Conservation (phyloP, 192 early-diverging fungal genomes). For the Dimargaris cristalligena region DNA sequence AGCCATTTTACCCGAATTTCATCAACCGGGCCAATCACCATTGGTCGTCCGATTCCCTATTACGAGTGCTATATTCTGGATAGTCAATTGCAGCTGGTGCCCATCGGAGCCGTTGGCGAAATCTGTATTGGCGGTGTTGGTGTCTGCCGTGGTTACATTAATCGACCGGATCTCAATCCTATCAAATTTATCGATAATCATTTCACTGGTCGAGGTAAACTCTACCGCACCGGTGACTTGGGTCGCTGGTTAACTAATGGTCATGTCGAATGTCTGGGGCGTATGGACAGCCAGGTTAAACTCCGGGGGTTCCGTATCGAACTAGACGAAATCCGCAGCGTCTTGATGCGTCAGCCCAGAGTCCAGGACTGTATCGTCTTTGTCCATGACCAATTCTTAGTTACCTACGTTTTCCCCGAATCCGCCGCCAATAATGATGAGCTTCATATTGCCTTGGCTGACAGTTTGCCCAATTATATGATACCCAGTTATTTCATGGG, state of each 20-base stretch:
- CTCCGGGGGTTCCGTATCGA: background rate
- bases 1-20: background rate
- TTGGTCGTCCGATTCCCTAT: slow-evolving; percentile 14
- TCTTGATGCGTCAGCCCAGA: background rate
- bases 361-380: background rate
- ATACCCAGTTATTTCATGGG: too few species aligned
- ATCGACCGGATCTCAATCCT: background rate
- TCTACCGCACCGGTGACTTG: background rate
- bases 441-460: background rate
- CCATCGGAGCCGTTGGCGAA: slow-evolving; percentile 20
- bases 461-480: background rate
- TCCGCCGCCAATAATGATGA: background rate
- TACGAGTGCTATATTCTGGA: slow-evolving; percentile 17
- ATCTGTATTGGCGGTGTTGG: slow-evolving; percentile 13
- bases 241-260: background rate
- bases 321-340: background rate
- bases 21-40: slow-evolving; percentile 5
- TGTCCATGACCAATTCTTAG: background rate
- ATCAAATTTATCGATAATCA: background rate
- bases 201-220: background rate
- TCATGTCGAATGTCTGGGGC: background rate
- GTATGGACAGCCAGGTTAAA: background rate
- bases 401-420: background rate
- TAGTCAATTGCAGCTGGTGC: slow-evolving; percentile 6
- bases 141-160: background rate